phyloP scores from a whole-genome alignment of 31 red algal genomes.

The Odonthalia washingtoniensis region DNA sequence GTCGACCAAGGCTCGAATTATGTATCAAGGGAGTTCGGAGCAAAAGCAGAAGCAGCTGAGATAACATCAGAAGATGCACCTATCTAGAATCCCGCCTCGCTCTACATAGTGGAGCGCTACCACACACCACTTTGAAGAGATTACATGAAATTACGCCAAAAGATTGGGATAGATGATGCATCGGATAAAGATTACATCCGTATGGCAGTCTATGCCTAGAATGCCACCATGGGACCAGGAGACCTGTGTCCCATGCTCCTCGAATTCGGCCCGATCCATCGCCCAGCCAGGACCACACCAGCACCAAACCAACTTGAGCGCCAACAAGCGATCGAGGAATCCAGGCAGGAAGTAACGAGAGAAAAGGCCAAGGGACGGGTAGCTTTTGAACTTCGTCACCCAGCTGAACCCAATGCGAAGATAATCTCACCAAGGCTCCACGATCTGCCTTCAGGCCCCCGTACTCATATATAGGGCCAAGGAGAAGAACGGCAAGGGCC shows the following conservation, averaged over 20 bases:
- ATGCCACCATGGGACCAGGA: too few relatives aligned
- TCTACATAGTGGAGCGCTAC: too few relatives aligned
- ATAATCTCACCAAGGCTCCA: too few relatives aligned
- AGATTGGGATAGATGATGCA: too few relatives aligned
- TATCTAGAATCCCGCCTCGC: slow-evolving; percentile 24
- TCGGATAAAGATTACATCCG: too few relatives aligned
- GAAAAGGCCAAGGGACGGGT: slow-evolving; percentile 27
- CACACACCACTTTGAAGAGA: too few relatives aligned
- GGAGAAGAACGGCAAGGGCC: slow-evolving; percentile 1
- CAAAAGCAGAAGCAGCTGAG: too few relatives aligned
- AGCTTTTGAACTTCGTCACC: slow-evolving; percentile 21
- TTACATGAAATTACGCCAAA: too few relatives aligned
- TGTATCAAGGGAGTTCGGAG: too few relatives aligned
- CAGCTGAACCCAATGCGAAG: too few relatives aligned
- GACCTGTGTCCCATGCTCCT: slow-evolving; percentile 19
- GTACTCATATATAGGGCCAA: not conserved
- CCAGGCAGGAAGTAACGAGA: slow-evolving; percentile 29
- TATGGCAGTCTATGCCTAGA: too few relatives aligned
- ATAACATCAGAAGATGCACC: slow-evolving; percentile 27
- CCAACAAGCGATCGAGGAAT: slow-evolving; percentile 1
- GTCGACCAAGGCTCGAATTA: not conserved
- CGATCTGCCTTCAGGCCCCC: too few relatives aligned
- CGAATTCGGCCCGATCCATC: slow-evolving; percentile 10
- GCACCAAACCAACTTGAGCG: slow-evolving; percentile 31
- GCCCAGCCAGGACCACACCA: not conserved